Conservation (phyloP, 1,139 yeast genomes). For the Lodderomyces metapsilosis region DNA sequence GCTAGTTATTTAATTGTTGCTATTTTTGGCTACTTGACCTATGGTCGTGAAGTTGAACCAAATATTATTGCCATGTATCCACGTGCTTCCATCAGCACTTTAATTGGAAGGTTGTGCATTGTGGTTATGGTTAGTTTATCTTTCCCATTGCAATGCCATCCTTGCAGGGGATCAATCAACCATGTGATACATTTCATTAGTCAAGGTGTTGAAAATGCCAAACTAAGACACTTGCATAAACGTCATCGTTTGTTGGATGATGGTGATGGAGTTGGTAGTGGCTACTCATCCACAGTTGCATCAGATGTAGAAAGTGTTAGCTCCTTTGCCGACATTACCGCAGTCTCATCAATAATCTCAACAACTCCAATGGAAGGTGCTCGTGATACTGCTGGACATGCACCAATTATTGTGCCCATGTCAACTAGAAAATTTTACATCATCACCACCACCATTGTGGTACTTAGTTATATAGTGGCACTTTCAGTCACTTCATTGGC, state of each 20-base stretch:
- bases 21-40: conserved; percentile 78
- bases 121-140: conserved; percentile 68
- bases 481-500: conserved; percentile 76
- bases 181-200: conserved; percentile 57
- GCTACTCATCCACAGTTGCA: conserved; percentile 18
- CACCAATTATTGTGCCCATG: conserved; percentile 51
- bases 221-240: conserved; percentile 6
- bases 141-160: conserved; percentile 75
- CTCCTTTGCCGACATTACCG: conserved; percentile 11
- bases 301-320: conserved; percentile 23
- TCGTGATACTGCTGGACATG: conserved; percentile 49
- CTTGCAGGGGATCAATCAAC: conserved; percentile 70
- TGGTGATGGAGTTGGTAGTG: conserved; percentile 8
- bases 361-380: conserved; percentile 53
- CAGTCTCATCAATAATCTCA: conserved; percentile 37
- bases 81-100: conserved; percentile 51
- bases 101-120: conserved; percentile 69
- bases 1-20: conserved; percentile 73
- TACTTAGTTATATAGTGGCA: conserved; percentile 70
- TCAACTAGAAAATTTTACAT: conserved; percentile 51
- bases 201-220: conserved; percentile 22
- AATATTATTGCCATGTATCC: conserved; percentile 74
- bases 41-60: conserved; percentile 73
- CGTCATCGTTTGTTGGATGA: conserved; percentile 2
- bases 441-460: conserved; percentile 64